Percentiles rank a stretch among this genome's conserved stretches.
Evolutionary conservation across 2,329 filamentous ascomycete genomes (phyloP).

Genomic region (Trichophaea hybrida): DNA sequence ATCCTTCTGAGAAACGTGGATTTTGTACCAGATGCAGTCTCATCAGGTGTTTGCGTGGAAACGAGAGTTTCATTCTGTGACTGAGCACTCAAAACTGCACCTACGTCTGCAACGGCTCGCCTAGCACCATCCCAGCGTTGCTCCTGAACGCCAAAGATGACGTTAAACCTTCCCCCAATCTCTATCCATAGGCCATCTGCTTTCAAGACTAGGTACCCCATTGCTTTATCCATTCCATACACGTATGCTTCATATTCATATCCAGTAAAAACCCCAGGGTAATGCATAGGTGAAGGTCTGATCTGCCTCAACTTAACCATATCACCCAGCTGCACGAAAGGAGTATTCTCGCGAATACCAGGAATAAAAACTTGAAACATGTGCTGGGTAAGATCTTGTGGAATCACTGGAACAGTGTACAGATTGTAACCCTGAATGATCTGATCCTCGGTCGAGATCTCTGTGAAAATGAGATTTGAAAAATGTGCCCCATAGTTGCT

Average conservation of each 20-base stretch:
- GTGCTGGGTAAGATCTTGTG: slow-evolving; percentile 11
- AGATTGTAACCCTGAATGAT: slow-evolving; percentile 19
- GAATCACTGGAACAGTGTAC: slow-evolving; percentile 18
- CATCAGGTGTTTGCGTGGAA: slow-evolving; percentile 26
- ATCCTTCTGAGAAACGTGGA: slow-evolving; percentile 29
- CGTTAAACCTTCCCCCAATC: slow-evolving; percentile 22
- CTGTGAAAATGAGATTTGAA: slow-evolving; percentile 15
- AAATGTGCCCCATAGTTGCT: slow-evolving; percentile 19
- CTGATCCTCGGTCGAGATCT: slow-evolving; percentile 19
- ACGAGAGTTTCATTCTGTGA: not conserved
- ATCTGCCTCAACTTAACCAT: slow-evolving; percentile 22
- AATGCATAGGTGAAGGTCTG: slow-evolving; percentile 6
- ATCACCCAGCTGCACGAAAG: slow-evolving; percentile 22
- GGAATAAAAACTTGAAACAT: slow-evolving; percentile 19
- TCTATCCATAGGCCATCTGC: slow-evolving; percentile 21
- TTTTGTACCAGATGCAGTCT: not conserved
- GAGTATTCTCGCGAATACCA: slow-evolving; percentile 23
- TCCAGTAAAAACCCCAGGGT: slow-evolving; percentile 15
- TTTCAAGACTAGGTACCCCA: slow-evolving; percentile 20
- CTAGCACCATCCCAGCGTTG: slow-evolving; percentile 14
- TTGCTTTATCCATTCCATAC: slow-evolving; percentile 23
- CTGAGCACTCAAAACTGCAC: not conserved
- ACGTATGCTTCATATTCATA: slow-evolving; percentile 22
- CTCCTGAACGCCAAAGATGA: slow-evolving; percentile 23
- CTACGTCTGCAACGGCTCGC: slow-evolving; percentile 20